Evolutionary conservation across 352 stramenopile species (phyloP).

Genomic region (Phytophthora tentaculata): DNA sequence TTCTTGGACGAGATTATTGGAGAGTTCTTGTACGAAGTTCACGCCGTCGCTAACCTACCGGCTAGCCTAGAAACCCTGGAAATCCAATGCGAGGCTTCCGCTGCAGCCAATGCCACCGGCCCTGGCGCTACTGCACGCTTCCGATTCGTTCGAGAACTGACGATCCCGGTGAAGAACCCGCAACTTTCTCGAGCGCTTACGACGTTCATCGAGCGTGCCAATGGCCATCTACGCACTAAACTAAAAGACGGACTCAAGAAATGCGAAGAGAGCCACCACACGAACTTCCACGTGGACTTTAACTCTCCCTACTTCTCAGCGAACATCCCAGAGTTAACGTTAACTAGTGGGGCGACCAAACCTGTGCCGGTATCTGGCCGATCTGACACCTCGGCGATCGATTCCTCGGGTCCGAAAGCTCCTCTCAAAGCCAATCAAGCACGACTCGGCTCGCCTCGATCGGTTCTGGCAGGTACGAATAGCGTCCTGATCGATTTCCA

Average conservation of each 20-base stretch:
- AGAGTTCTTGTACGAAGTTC: slow-evolving; percentile 95
- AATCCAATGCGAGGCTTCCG: slow-evolving; percentile 73
- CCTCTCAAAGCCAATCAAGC: slow-evolving; percentile 55
- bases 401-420: slow-evolving; percentile 26
- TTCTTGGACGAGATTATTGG: slow-evolving; percentile 93
- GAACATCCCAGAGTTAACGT: slow-evolving; percentile 57
- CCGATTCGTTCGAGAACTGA: slow-evolving; percentile 79
- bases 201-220: slow-evolving; percentile 70
- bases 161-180: slow-evolving; percentile 82
- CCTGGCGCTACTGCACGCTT: slow-evolving; percentile 23
- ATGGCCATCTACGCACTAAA: slow-evolving; percentile 71
- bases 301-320: slow-evolving; percentile 91
- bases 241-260: slow-evolving; percentile 80
- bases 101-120: slow-evolving; percentile 8
- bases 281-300: slow-evolving; percentile 72
- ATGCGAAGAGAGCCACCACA: slow-evolving; percentile 78
- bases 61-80: slow-evolving; percentile 74
- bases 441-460: slow-evolving; percentile 52
- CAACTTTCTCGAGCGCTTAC: slow-evolving; percentile 75
- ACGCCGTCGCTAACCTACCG: slow-evolving; percentile 83
- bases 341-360: slow-evolving; percentile 19
- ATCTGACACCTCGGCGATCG: slow-evolving; percentile 17
- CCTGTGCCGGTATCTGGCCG: slow-evolving; percentile 18
- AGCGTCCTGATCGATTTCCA: slow-evolving; percentile 76
- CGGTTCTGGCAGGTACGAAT: slow-evolving; percentile 45